Evolutionary conservation across 257 asterid genomes (phyloP), one percentile per base, ranked within the genome.

Genomic region (Nicotiana otophora): DNA sequence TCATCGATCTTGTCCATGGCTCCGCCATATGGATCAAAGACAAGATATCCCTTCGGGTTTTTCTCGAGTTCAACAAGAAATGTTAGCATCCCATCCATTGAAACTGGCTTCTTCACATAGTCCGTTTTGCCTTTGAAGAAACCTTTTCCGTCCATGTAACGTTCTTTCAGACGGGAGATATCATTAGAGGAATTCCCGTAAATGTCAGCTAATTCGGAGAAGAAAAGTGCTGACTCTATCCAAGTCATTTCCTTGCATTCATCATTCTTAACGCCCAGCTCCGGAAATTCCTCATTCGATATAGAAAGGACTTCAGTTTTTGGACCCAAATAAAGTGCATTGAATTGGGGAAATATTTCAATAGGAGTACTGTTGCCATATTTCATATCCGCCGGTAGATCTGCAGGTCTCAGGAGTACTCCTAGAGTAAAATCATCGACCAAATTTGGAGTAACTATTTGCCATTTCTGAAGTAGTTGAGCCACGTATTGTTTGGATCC

Each of bases 1-100:
- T 83, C 77, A 61, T 89, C 84, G 15, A 91, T 87, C 81, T 30
- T 85, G 39, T 86, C 65, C 98, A 94, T 94, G 20, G 82, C 87
- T 74, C 97, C 98, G 1, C 98, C 97, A 33, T 90, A 89, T 4
- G 98, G 98, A 83, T 94, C 96, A 8, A 94, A 54, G 42, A 92
- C 88, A 5, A 91, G 92, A 33, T 89, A 91, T 82, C 97, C 97
- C 72, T 91, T 90, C 0, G 93, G 89, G 83, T 92, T 91, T 31
- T 86, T 87, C 7, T 87, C 91, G 5, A 94, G 89, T 14, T 81
- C 84, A 46, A 84, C 81, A 0, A 90, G 55, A 0, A 88, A 87
- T 3, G 48, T 2, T 28, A 26, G 28, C 48, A 94, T 36, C 0
- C 93, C 96, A 3, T 5, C 17, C 16, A 60, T 57, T 48, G 96